Evolutionary conservation across 257 asterid genomes (phyloP), one percentile per base, ranked within the genome.

Genomic region (Craterostigma plantagineum): DNA sequence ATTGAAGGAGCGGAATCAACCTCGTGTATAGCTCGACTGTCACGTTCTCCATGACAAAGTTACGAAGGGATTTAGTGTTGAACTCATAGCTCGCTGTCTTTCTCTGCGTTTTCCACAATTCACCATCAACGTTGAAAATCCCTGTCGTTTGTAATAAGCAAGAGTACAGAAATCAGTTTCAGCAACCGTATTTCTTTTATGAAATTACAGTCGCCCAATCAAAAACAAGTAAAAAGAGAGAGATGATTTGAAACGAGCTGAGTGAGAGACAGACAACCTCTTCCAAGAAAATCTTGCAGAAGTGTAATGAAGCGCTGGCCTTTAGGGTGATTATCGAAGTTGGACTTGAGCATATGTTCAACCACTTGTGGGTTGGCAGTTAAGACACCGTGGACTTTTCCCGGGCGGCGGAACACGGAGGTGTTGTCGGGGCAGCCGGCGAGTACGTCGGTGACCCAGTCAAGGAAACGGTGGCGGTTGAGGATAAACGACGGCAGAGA

Each of bases 81-180:
- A 87, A 87, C 56, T 87, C 95, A 15, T 78, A 72, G 14, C 95
- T 87, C 16, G 97, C 95, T 0, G 92, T 76, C 43, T 87, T 82
- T 0, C 97, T 52, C 65, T 87, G 95, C 11, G 61, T 58, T 43
- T 33, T 78, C 95, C 97, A 87, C 13, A 46, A 14, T 11, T 76
- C 76, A 0, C 72, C 82, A 16, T 87, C 95, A 11, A 69, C 49
- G 60, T 79, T 87, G 68, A 87, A 87, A 27, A 87, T 82, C 0
- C 95, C 97, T 4, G n/a, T n/a, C n/a, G n/a, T n/a, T n/a, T n/a
- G n/a, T n/a, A n/a, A n/a, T n/a, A 23, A 23, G 30, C 30, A 6
- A 6, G 6, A 6, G 6, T 2, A 23, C 6, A 6, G 30, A 6
- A 23, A 23, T 23, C 30, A 23, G 6, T 23, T 23, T n/a, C n/a